These are phyloP conservation scores for Sporothrix pseudoabietina DNA, from an alignment of 2,329 filamentous ascomycete genomes.

Conservation along the genomic window DNA sequence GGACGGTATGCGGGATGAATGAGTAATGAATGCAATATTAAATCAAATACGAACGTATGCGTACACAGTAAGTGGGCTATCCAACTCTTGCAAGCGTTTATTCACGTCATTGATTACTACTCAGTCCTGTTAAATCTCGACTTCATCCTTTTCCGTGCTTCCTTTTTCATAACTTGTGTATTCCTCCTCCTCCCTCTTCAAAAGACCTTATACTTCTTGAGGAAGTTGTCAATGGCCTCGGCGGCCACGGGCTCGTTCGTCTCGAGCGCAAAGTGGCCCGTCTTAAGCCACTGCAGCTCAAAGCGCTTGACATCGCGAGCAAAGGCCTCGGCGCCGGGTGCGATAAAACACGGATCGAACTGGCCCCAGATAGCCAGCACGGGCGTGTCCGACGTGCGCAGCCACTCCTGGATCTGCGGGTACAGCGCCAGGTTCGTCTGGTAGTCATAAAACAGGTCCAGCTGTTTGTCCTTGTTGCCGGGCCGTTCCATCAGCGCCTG, in stretches of 20 bases:
- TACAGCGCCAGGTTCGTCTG: slow-evolving; percentile 57
- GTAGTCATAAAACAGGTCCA: slow-evolving; percentile 62
- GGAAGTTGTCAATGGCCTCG: slow-evolving; percentile 38
- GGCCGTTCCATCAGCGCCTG: slow-evolving; percentile 53
- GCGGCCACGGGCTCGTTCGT: slow-evolving; percentile 41
- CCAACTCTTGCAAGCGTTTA: not conserved
- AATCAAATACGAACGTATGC: not conserved
- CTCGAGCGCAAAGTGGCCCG: slow-evolving; percentile 58
- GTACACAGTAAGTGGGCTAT: not conserved
- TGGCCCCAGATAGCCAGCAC: slow-evolving; percentile 62
- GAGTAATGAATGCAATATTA: not conserved
- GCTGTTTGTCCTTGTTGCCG: slow-evolving; percentile 54
- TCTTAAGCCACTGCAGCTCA: slow-evolving; percentile 55
- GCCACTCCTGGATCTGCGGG: slow-evolving; percentile 57
- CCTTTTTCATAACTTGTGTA: not conserved
- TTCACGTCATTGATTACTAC: not conserved
- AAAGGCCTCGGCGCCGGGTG: slow-evolving; percentile 57
- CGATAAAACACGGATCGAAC: slow-evolving; percentile 55
- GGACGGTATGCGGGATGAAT: not conserved
- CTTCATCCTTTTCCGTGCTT: not conserved
- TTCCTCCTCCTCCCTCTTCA: not conserved
- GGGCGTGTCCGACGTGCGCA: slow-evolving; percentile 52
- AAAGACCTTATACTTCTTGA: slow-evolving; percentile 38
- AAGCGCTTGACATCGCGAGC: slow-evolving; percentile 51
- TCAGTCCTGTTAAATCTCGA: not conserved